Percentiles rank a stretch among this genome's conserved stretches.
Evolutionary conservation across 2,329 filamentous ascomycete species (phyloP).

Genomic region (Phaeosphaeriaceae sp.): DNA sequence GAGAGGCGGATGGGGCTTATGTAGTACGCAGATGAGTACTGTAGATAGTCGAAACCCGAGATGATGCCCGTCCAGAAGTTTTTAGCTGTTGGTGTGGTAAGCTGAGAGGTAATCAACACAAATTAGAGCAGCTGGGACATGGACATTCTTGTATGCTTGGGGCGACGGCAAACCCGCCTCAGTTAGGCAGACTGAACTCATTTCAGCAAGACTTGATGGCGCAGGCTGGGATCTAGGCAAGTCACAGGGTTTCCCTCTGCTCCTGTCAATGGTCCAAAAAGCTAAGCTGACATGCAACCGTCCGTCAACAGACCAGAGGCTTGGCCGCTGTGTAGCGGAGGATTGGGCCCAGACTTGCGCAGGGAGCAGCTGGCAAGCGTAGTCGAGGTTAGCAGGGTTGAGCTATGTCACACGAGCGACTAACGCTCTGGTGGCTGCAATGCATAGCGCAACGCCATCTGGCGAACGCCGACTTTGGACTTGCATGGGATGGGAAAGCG

Average conservation of each 20-base stretch:
- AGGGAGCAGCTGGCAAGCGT: slow-evolving; percentile 16
- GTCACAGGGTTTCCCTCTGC: slow-evolving; percentile 32
- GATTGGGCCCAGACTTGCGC: slow-evolving; percentile 22
- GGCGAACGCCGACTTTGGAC: slow-evolving; percentile 6
- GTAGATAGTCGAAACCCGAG: not conserved
- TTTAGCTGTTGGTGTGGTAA: too few relatives aligned
- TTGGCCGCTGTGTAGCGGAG: slow-evolving; percentile 27
- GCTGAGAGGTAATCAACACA: too few relatives aligned
- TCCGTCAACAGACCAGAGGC: slow-evolving; percentile 22
- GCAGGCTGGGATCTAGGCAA: slow-evolving; percentile 34
- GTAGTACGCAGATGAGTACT: slow-evolving; percentile 1
- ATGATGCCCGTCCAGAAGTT: slow-evolving; percentile 2
- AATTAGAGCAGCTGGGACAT: slow-evolving; percentile 13
- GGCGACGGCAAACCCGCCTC: slow-evolving; percentile 18
- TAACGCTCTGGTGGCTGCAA: slow-evolving; percentile 28
- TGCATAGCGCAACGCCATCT: slow-evolving; percentile 6
- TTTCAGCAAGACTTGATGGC: slow-evolving; percentile 23
- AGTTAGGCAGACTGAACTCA: slow-evolving; percentile 21
- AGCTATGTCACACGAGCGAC: slow-evolving; percentile 23
- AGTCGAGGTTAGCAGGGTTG: slow-evolving; percentile 25
- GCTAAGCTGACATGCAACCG: slow-evolving; percentile 40
- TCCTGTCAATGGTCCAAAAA: slow-evolving; percentile 29
- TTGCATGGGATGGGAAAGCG: slow-evolving; percentile 7
- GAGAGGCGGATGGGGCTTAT: slow-evolving; percentile 4
- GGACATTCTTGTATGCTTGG: slow-evolving; percentile 34